Evolutionary conservation across 306 rosid genomes (phyloP).

Genomic region (Trifolium repens): DNA sequence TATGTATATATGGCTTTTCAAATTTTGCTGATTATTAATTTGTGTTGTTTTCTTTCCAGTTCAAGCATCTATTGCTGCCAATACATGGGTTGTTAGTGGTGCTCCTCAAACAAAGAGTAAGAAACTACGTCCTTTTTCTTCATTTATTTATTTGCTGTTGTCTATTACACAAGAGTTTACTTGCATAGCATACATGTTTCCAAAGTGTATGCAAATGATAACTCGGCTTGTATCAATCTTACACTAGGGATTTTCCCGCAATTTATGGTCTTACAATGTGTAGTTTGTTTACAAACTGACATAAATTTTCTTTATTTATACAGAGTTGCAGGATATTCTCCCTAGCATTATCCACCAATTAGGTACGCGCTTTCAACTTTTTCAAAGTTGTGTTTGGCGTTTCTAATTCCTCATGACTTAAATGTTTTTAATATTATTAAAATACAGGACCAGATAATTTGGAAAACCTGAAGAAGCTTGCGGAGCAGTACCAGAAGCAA

Average conservation of each 20-base stretch:
- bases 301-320: constrained; percentile 12
- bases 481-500: constrained; percentile 90
- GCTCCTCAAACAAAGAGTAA: constrained; percentile 95
- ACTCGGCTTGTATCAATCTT: neutral
- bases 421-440: neutral
- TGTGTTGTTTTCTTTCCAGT: constrained; percentile 56
- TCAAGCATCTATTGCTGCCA: constrained; percentile 98
- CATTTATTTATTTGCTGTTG: neutral
- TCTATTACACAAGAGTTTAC: neutral
- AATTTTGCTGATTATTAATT: neutral
- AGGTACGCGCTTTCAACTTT: constrained; percentile 53
- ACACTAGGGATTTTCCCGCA: neutral
- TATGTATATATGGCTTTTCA: neutral
- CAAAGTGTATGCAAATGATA: neutral
- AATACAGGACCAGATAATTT: constrained; percentile 86
- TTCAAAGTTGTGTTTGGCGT: neutral
- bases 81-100: constrained; percentile 99
- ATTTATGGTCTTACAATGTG: neutral
- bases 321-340: constrained; percentile 98
- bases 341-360: constrained; percentile 90
- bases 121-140: constrained; percentile 16
- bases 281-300: constrained; percentile 7
- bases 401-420: neutral
- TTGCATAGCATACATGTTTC: neutral
- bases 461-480: constrained; percentile 90